Base-by-base conservation (phyloP, 2,329 filamentous ascomycete species). In the Shiraia bambusicola region DNA sequence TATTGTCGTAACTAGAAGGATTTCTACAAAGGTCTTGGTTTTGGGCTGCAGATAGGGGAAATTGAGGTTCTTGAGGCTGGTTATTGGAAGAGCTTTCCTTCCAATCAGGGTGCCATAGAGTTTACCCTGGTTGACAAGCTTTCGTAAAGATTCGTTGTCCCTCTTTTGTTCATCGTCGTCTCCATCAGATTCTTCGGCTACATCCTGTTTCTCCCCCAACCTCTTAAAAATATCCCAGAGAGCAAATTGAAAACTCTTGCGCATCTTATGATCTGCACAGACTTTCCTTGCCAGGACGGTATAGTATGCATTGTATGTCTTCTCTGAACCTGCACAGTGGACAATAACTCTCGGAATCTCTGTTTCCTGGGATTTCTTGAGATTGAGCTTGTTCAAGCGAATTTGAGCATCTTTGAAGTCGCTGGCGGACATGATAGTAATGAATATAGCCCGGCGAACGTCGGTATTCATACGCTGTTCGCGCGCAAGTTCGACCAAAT, bases 301-400 rank as follows among this genome's bases (percentile, higher is more conserved):
- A 65, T 98, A 98, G 71, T 95, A 98, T 0, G 87, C 88, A 59
- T 98, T 98, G 69, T 96, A 95, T 1, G 77, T 76, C 42, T 84
- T 76, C 70, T 97, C 93, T 3, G 86, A 85, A 30, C 88, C 88
- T 1, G 85, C 84, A 63, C 91, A 96, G 55, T 93, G 90, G 7
- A 96, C 78, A 19, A 98, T 75, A 13, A 98, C 91, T 37, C 86
- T 83, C 1, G 92, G 85, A 24, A 97, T 87, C 65, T 97, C 92
- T 16, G 84, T 79, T 52, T 93, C 84, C 60, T 96, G 90, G 13
- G 88, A 81, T 54, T 84, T 88, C 71, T 93, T 96, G 33, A 98
- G 77, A 26, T 83, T 83, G 8, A 98, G 80, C 63, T 94, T 94
- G 45, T 84, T 74, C 6, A 96, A 76, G 13, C 90, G 86, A 8